A percentile compares a stretch with the other conserved stretches of the same genome.
Evolutionary conservation across 345 rosid genomes (phyloP).

Genomic region (Moricandia moricandioides): DNA sequence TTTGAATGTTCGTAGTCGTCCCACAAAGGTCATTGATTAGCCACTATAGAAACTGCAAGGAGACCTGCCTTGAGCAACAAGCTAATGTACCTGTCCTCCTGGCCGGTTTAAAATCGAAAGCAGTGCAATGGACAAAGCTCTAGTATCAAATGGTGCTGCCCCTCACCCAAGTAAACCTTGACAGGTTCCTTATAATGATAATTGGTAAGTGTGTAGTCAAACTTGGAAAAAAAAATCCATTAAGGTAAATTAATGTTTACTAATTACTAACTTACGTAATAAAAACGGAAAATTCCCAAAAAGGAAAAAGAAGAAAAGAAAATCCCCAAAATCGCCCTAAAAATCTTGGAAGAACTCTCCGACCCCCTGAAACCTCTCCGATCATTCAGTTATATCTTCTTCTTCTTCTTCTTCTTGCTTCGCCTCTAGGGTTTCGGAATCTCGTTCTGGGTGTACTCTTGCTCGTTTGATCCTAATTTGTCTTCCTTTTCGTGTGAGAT

Average conservation of each 20-base stretch:
- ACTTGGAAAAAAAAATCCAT: background rate
- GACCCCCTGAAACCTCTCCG: background rate
- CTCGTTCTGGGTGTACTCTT: constrained; percentile 1
- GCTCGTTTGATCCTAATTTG: constrained; percentile 1
- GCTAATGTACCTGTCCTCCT: constrained; percentile 42
- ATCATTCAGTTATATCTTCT: background rate
- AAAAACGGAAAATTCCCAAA: background rate
- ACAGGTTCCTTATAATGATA: constrained; percentile 8
- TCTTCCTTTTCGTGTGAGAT: constrained; percentile 18
- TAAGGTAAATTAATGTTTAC: constrained; percentile 10
- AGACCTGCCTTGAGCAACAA: constrained; percentile 51
- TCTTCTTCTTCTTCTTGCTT: background rate
- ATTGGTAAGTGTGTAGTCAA: background rate
- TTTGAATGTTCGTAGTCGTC: constrained; percentile 55
- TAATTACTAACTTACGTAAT: background rate
- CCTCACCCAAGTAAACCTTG: background rate
- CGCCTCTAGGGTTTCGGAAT: background rate
- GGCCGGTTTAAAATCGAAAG: constrained; percentile 43
- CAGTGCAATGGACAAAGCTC: constrained; percentile 38
- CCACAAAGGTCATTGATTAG: constrained; percentile 56
- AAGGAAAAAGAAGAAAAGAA: background rate
- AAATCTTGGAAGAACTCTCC: constrained; percentile 7
- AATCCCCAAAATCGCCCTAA: constrained; percentile 32
- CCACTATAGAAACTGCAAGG: constrained; percentile 62
- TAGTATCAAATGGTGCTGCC: constrained; percentile 33